These are phyloP conservation scores for Polymyxa betae DNA, from an alignment of 208 protist species.

Conservation along the genomic window DNA sequence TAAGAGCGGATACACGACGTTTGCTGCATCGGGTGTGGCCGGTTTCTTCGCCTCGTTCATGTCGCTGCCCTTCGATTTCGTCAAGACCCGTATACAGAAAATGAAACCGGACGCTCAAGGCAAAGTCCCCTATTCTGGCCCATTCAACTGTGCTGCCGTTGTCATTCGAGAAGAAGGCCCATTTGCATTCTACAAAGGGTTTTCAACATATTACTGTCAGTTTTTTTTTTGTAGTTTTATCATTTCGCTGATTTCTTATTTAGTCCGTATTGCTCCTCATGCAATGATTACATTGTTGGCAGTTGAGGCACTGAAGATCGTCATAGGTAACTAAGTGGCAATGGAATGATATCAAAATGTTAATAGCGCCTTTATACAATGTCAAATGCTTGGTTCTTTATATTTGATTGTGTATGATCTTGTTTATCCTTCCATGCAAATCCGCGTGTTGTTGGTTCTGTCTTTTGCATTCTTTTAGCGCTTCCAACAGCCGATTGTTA, in stretches of 20 bases:
- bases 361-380: not conserved
- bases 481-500: not conserved
- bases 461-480: not conserved
- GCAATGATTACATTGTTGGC: conserved; percentile 46
- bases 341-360: not conserved
- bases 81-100: conserved; percentile 60
- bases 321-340: not conserved
- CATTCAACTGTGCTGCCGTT: conserved; percentile 53
- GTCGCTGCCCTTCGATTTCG: conserved; percentile 61
- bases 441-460: not conserved
- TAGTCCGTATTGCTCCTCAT: conserved; percentile 26
- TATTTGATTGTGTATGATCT: not conserved
- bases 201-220: conserved; percentile 26
- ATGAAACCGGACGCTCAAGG: conserved; percentile 60
- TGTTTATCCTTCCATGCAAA: not conserved
- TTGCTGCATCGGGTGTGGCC: conserved; percentile 9
- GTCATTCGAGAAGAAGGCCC: conserved; percentile 47
- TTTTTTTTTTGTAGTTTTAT: not conserved
- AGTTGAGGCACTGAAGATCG: not conserved
- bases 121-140: conserved; percentile 55
- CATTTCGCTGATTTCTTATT: not conserved
- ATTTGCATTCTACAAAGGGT: conserved; percentile 61
- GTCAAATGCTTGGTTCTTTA: not conserved
- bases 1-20: not conserved
- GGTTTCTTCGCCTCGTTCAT: conserved; percentile 57